A percentile compares a stretch with the other conserved stretches of the same genome.
Evolutionary conservation across 495 filamentous ascomycete genomes (phyloP).

Genomic region (Rhypophila decipiens): DNA sequence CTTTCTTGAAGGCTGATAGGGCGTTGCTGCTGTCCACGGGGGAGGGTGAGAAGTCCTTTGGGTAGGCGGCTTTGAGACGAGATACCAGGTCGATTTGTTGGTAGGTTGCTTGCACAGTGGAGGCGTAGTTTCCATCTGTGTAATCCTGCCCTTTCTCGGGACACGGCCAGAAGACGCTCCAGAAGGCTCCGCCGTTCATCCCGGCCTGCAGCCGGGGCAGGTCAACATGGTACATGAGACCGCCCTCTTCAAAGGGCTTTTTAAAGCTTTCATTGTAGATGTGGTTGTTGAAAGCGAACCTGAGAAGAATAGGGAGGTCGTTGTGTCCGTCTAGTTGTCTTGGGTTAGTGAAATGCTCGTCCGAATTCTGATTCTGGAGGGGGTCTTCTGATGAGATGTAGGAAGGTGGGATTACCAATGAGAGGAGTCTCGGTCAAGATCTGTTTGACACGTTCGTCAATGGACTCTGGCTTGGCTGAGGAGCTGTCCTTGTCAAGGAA

Average conservation of each 20-base stretch:
- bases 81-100: slow-evolving; percentile 78
- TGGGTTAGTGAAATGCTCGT: no score
- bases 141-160: slow-evolving; percentile 66
- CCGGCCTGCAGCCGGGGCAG: slow-evolving; percentile 57
- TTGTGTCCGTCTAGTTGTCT: slow-evolving; percentile 76
- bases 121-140: slow-evolving; percentile 61
- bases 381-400: not conserved
- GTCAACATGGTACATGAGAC: slow-evolving; percentile 68
- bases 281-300: slow-evolving; percentile 62
- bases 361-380: not conserved
- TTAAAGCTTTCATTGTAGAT: slow-evolving; percentile 74
- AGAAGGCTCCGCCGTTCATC: slow-evolving; percentile 72
- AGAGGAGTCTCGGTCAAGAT: slow-evolving; percentile 71
- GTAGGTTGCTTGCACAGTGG: slow-evolving; percentile 59
- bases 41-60: slow-evolving; percentile 56
- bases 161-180: slow-evolving; percentile 81
- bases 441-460: slow-evolving; percentile 60
- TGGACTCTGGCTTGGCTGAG: slow-evolving; percentile 22
- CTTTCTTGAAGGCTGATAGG: slow-evolving; percentile 49
- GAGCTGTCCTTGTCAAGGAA: not conserved
- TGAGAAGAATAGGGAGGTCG: slow-evolving; percentile 73
- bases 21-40: slow-evolving; percentile 50
- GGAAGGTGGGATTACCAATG: slow-evolving; percentile 54
- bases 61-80: slow-evolving; percentile 62
- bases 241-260: slow-evolving; percentile 58